Evolutionary conservation across 192 early-diverging fungal species (phyloP), one percentile per base, ranked within the genome.

Genomic region (Piromyces finnis): DNA sequence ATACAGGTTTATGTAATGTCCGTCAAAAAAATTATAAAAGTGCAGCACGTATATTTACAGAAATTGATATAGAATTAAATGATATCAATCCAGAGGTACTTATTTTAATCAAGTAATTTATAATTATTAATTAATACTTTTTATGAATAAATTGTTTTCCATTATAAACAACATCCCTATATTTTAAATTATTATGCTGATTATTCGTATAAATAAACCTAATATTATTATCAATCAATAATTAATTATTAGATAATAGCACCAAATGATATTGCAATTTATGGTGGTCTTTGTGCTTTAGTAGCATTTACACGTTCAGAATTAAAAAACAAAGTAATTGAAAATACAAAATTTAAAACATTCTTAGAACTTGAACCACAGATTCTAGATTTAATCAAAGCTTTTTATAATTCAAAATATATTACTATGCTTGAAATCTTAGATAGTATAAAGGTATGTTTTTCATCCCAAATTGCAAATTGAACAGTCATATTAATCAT

Each of bases 341-440:
- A 94, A 59, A 95, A 94, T 81, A 81, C 87, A 12, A 85, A 89
- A 30, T 93, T 95, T 80, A 92, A 91, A 77, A 88, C 89, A 32
- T 95, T 88, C 83, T 84, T 96, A n/a, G 94, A 95, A 78, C 85
- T 95, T 18, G 94, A 95, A 68, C 94, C 95, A 6, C 89, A 91
- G 28, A 86, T 94, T 17, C 87, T 91, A 12, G 92, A 94, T 77
- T 82, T 95, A 17, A 86, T 96, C 68, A 79, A 89, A 30, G 81
- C 85, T 17, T 96, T 95, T 80, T 93, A 94, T 81, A 82, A 92
- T 35, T 93, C 92, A 17, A 93, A 93, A 82, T 96, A 94, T 80
- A 77, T 86, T 4, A 78, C 79, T 14, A 94, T 93, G 80, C 82
- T 96, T 68, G 85, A 91, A 4, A 84, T 92, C 28, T 82, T 96